phyloP scores from a whole-genome alignment of 331 rosid species.

The Rosa hybrid region DNA sequence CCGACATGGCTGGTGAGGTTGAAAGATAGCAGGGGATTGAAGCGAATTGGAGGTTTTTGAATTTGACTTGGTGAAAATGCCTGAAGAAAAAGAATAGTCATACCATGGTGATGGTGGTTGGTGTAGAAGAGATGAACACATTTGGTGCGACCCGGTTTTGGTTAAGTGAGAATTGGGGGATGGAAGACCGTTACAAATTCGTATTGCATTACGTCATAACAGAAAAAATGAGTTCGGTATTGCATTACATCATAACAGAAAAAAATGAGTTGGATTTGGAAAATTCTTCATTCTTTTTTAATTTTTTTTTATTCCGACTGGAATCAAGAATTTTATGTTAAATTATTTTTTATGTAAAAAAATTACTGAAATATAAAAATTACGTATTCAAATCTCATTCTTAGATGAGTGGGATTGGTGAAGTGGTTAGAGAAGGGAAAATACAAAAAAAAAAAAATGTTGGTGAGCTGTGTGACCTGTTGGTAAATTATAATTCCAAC shows the following conservation, averaged over 20 bases:
- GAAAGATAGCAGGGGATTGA: background rate
- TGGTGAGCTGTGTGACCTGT: too few relatives aligned
- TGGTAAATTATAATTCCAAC: too few relatives aligned
- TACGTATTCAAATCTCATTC: too few relatives aligned
- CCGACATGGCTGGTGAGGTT: conserved; percentile 19
- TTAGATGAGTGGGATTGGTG: too few relatives aligned
- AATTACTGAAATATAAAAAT: too few relatives aligned
- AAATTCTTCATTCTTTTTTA: too few relatives aligned
- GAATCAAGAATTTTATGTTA: too few relatives aligned
- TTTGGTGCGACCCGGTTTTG: background rate
- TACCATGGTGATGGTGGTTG: background rate
- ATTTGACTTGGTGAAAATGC: background rate
- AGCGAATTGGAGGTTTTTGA: background rate
- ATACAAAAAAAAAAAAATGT: too few relatives aligned
- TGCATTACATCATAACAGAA: background rate
- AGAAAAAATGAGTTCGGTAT: background rate
- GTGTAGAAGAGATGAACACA: background rate
- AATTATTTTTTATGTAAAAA: too few relatives aligned
- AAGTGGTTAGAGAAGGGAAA: too few relatives aligned
- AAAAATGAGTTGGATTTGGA: background rate
- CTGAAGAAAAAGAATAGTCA: background rate
- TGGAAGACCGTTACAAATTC: too few relatives aligned
- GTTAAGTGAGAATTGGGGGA: background rate
- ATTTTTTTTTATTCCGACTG: too few relatives aligned
- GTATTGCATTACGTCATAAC: background rate